Conservation (phyloP, 129 eudicot species). For the Artemisia tridentata region DNA sequence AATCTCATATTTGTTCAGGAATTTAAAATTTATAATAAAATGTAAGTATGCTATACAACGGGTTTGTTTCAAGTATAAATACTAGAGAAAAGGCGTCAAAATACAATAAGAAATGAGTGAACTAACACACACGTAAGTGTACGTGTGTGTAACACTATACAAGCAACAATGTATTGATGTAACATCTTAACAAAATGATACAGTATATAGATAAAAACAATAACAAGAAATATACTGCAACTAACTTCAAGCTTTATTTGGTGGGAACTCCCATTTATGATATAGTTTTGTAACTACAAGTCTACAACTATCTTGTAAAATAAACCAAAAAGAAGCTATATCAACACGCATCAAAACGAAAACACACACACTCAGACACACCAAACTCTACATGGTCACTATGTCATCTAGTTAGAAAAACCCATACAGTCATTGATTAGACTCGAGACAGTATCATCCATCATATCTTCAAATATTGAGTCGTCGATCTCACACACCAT, state of each 20-base stretch:
- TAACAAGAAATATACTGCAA: neutral
- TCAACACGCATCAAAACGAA: conserved; percentile 26
- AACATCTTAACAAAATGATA: neutral
- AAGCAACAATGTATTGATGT: too few relatives aligned
- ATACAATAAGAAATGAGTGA: too few relatives aligned
- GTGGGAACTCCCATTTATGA: conserved; percentile 28
- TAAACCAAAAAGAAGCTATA: neutral
- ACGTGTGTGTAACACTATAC: too few relatives aligned
- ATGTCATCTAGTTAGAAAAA: conserved; percentile 23
- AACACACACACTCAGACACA: conserved; percentile 31
- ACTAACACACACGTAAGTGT: too few relatives aligned
- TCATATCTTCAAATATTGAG: conserved; percentile 56
- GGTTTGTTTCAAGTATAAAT: too few relatives aligned
- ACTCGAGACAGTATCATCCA: conserved; percentile 58
- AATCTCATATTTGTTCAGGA: too few relatives aligned
- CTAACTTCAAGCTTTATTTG: conserved; percentile 24
- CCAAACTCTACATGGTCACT: conserved; percentile 33
- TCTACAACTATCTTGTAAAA: conserved; percentile 18
- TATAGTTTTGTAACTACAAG: conserved; percentile 30
- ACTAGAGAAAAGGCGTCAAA: too few relatives aligned
- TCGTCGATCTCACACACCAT: conserved; percentile 56
- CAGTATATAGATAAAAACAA: too few relatives aligned
- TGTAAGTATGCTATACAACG: too few relatives aligned
- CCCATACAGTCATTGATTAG: conserved; percentile 14
- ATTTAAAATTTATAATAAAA: too few relatives aligned